phyloP scores from a whole-genome alignment of 441 rosid species.

The Gossypium schwendimanii region DNA sequence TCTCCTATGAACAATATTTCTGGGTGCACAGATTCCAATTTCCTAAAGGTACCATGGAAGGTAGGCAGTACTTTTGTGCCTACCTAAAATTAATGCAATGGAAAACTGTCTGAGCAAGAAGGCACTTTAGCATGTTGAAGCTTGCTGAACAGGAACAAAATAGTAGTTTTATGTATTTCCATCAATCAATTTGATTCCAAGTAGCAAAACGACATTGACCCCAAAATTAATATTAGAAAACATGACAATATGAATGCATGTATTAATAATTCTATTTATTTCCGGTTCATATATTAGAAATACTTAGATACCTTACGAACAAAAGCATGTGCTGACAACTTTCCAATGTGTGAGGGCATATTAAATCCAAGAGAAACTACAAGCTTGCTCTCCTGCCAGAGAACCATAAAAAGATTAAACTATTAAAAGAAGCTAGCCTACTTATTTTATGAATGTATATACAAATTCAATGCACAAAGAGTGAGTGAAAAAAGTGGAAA shows the following conservation, averaged over 20 bases:
- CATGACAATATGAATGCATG: neutral
- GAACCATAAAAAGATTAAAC: slow-evolving; percentile 2
- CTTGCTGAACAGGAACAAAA: neutral
- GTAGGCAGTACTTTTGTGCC: neutral
- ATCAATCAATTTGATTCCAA: neutral
- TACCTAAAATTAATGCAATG: neutral
- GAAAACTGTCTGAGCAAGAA: neutral
- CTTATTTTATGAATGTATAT: neutral
- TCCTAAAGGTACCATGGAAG: neutral
- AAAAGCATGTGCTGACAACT: slow-evolving; percentile 51
- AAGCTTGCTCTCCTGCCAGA: slow-evolving; percentile 38
- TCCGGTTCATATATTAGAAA: slow-evolving; percentile 1
- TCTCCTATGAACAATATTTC: neutral
- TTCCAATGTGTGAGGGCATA: slow-evolving; percentile 36
- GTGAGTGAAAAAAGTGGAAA: neutral
- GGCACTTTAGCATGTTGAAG: neutral
- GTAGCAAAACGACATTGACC: neutral
- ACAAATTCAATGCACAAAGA: neutral
- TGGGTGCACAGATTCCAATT: neutral
- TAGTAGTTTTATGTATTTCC: neutral
- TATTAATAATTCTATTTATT: neutral
- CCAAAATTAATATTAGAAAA: neutral
- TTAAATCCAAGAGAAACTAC: slow-evolving; percentile 26
- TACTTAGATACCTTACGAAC: slow-evolving; percentile 51
- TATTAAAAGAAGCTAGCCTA: neutral